These are phyloP conservation scores for Xylaria polymorpha DNA, from an alignment of 2,329 filamentous ascomycete genomes.

Conservation along the genomic window DNA sequence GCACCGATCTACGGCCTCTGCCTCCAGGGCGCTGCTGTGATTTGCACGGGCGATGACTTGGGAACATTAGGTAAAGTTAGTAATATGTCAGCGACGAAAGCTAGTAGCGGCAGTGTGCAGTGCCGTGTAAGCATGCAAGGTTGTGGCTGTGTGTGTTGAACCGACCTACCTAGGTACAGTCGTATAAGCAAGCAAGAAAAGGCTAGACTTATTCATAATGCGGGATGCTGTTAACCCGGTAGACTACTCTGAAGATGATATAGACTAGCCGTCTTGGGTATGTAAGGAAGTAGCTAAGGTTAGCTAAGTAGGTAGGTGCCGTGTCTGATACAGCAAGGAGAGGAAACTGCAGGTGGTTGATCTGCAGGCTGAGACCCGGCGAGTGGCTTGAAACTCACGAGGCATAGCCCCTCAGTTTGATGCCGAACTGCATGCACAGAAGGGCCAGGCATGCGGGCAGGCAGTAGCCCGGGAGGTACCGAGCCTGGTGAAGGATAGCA, in stretches of 20 bases:
- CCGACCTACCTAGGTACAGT: too few relatives aligned
- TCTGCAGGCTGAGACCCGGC: conserved; percentile 57
- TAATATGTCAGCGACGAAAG: neutral
- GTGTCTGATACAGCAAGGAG: conserved; percentile 7
- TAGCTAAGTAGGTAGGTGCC: neutral
- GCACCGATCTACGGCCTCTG: neutral
- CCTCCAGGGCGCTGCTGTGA: neutral
- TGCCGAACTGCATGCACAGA: conserved; percentile 32
- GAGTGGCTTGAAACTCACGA: conserved; percentile 55
- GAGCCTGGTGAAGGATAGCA: conserved; percentile 33
- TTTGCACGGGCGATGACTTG: neutral
- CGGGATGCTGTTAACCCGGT: neutral
- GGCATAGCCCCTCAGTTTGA: conserved; percentile 37
- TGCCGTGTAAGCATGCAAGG: neutral
- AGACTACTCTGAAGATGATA: neutral
- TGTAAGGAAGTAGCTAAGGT: too few relatives aligned
- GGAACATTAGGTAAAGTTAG: neutral
- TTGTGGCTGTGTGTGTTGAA: conserved; percentile 11
- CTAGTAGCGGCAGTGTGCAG: neutral
- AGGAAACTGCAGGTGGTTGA: conserved; percentile 45
- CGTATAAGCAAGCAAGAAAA: neutral
- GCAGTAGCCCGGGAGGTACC: conserved; percentile 41
- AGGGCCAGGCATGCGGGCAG: conserved; percentile 1
- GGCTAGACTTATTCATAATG: neutral
- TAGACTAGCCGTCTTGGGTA: conserved; percentile 2